Evolutionary conservation across 2,329 filamentous ascomycete species (phyloP).

Genomic region (Ophiocordyceps camponoti-leonardi): DNA sequence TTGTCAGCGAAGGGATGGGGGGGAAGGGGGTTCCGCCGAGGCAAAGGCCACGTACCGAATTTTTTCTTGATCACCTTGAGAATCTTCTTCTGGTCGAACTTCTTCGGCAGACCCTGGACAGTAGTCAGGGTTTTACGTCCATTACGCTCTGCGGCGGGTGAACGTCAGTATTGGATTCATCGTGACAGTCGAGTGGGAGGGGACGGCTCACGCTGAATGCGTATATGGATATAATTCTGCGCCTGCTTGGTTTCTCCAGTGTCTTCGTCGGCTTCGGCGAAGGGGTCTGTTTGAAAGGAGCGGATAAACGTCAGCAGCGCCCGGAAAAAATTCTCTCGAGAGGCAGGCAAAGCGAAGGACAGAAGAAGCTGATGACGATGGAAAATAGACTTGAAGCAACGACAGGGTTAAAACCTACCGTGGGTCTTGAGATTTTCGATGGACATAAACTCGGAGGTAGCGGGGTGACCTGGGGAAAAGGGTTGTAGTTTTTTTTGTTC

Average conservation of each 20-base stretch:
- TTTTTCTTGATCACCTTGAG: slow-evolving; percentile 99
- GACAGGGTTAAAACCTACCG: slow-evolving; percentile 37
- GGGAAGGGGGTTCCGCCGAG: background rate
- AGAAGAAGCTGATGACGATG: background rate
- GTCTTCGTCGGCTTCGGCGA: slow-evolving; percentile 99
- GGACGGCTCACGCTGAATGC: slow-evolving; percentile 77
- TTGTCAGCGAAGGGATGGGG: background rate
- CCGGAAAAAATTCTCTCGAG: too few species aligned
- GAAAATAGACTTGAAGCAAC: too few species aligned
- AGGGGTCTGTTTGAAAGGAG: slow-evolving; percentile 59
- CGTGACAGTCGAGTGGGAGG: slow-evolving; percentile 1
- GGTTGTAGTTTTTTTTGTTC: slow-evolving; percentile 24
- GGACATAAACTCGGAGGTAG: slow-evolving; percentile 84
- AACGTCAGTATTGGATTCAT: slow-evolving; percentile 20
- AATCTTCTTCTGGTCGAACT: slow-evolving; percentile 99
- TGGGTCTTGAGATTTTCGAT: slow-evolving; percentile 97
- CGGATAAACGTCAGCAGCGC: background rate
- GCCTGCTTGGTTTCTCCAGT: slow-evolving; percentile 88
- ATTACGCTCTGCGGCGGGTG: slow-evolving; percentile 68
- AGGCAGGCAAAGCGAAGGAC: background rate
- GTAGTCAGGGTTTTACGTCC: slow-evolving; percentile 99
- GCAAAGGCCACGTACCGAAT: slow-evolving; percentile 50
- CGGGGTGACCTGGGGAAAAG: slow-evolving; percentile 37
- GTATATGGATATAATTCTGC: slow-evolving; percentile 98
- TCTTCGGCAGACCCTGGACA: slow-evolving; percentile 95